Base-by-base conservation (phyloP, 2,329 filamentous ascomycete species). In the Trichocomaceae sp. region DNA sequence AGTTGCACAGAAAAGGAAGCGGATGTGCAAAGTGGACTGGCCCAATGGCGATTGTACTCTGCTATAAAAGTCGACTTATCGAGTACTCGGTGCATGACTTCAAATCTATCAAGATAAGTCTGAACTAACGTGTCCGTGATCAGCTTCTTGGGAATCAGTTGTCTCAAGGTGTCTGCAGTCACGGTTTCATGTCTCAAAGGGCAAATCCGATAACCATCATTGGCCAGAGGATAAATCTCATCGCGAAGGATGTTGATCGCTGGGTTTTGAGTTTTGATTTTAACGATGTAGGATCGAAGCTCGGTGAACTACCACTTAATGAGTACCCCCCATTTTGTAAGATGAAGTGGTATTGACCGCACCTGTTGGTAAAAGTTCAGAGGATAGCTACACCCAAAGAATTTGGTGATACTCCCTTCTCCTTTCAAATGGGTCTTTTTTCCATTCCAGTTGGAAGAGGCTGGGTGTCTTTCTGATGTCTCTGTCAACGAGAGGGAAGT, bases 281-380 rank as follows among this genome's bases (percentile, higher is more conserved):
- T n/a, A 10, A 22, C 29, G 41, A 52, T 52, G 31, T 52, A 52
- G 26, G 50, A 45, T 23, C 50, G 50, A 35, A 52, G 50, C 29
- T 46, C 50, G 39, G 26, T 10, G 44, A 52, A 52, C 50, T 52
- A 46, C 17, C 19, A 19, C n/a, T 47, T 19, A 52, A 39, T 2
- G 29, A 23, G 22, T 26, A 23, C 26, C 23, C 31, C 20, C 20
- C 17, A 6, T 22, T 45, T 26, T 26, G 39, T 23, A 46, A 45
- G 23, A 52, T 35, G 41, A 22, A 13, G 5, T 33, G 19, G 19
- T 46, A 26, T 7, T 26, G 23, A 39, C 29, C 23, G 39, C 44
- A 52, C 50, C 50, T 52, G 39, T 45, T 44, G 42, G 29, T 52
- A 52, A n/a, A 52, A 45, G n/a, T 52, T 52, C 26, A 52, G 19